A percentile compares a stretch with the other conserved stretches of the same genome.
These are phyloP conservation scores for Silene coronaria DNA, from an alignment of 179 eudicot genomes.

Conservation along the genomic window DNA sequence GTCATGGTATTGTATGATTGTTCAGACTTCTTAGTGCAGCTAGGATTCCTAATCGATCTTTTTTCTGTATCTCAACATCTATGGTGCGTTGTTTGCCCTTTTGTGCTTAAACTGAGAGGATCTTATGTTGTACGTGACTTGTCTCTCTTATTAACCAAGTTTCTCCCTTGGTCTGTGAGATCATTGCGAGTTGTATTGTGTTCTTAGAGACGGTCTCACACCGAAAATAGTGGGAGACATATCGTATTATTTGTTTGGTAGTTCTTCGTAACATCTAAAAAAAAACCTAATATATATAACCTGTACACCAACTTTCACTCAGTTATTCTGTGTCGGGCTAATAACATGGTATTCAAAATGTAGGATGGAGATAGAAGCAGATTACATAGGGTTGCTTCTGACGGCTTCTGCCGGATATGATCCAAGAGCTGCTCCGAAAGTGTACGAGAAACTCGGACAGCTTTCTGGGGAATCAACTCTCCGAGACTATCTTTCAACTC, in stretches of 20 bases:
- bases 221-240: no score
- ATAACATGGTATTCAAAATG: neutral
- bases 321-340: neutral
- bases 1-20: no score
- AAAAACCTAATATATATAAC: neutral
- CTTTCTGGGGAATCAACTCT: slow-evolving; percentile 46
- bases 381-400: slow-evolving; percentile 78
- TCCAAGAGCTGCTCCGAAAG: slow-evolving; percentile 75
- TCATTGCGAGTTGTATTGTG: no score
- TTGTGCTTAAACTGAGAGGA: no score
- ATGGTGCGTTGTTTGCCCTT: no score
- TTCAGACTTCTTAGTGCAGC: no score
- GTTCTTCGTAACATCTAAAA: neutral
- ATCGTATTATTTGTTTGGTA: no score
- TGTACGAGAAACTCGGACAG: slow-evolving; percentile 77
- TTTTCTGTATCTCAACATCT: no score
- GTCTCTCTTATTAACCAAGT: no score
- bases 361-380: slow-evolving; percentile 99
- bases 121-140: no score
- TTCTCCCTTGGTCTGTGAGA: no score
- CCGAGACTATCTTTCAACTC: slow-evolving; percentile 74
- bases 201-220: neutral
- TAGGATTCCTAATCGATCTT: no score
- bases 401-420: slow-evolving; percentile 87
- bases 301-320: neutral